Base-by-base conservation (phyloP, 805 yeast species). In the Monosporozyma solicola region DNA sequence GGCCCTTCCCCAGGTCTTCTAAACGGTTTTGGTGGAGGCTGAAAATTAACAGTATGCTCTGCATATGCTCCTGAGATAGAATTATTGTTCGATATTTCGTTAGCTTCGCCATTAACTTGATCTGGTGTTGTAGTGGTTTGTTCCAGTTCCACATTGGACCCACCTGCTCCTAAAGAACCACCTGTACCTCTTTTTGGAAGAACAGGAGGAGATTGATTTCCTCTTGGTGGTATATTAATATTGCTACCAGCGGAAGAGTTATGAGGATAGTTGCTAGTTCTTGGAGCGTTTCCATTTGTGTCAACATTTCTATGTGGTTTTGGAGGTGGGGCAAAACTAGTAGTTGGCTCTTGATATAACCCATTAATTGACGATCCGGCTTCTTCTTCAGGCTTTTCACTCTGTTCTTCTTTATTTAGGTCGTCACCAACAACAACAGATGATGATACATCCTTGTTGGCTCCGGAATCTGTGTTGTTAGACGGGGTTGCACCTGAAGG, bases 321-420 rank as follows among this genome's bases (percentile, higher is more conserved):
- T 63, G 74, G 65, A 3, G 80, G 80, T 20, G 79, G 77, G 3
- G 74, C 72, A 51, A 67, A 69, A 41, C 11, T 69, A 56, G 51
- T 73, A 63, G 33, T 66, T 29, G 53, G 53, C 20, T 55, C 58
- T 11, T 52, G 51, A 45, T 56, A 58, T 11, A 35, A 59, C 0
- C 75, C 76, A 3, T 75, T 62, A 44, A 74, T 31, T 13, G 32
- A 43, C 4, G 52, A 8, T 41, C 25, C 29, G 24, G 41, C 11
- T 16, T 41, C 47, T 22, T 5, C n/a, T 39, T 67, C 63, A n/a
- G 65, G 41, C 32, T 60, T 57, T 61, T 67, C 66, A 48, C 53
- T 62, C 24, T 70, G 57, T 29, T 43, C 35, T 13, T n/a, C 9
- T 16, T 37, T 50, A 3, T 49, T 24, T 10, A 24, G 16, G 8